Conservation (phyloP, 495 filamentous ascomycete genomes). For the Trichodelitschia bisporula region DNA sequence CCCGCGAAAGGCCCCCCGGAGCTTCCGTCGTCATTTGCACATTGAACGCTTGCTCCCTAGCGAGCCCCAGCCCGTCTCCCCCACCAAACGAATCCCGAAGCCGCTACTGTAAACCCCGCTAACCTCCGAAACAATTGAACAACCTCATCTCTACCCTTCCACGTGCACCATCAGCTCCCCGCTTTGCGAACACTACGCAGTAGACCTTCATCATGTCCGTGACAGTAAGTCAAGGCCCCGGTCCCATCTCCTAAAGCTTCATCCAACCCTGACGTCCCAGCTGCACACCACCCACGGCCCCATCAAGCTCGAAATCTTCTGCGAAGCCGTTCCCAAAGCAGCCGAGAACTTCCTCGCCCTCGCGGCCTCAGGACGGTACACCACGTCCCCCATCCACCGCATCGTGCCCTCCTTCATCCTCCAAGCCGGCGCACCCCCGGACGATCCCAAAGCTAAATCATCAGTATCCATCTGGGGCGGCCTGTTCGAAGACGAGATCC, state of each 20-base stretch:
- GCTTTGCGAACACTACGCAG: no score
- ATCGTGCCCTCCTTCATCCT: slow-evolving; percentile 74
- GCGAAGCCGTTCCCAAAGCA: slow-evolving; percentile 79
- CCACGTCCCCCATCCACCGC: slow-evolving; percentile 76
- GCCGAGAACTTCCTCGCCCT: slow-evolving; percentile 94
- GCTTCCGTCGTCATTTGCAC: no score
- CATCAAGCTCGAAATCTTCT: slow-evolving; percentile 91
- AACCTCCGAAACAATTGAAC: no score
- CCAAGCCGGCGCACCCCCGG: slow-evolving; percentile 62
- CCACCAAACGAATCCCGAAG: no score
- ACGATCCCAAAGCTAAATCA: slow-evolving; percentile 36
- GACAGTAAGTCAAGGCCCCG: slow-evolving; percentile 14
- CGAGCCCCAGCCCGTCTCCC: no score
- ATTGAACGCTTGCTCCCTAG: no score
- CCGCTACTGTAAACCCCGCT: no score
- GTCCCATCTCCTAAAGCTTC: no score
- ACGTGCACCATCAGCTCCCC: no score
- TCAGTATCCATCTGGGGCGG: slow-evolving; percentile 56
- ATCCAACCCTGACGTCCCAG: no score
- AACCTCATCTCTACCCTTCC: no score
- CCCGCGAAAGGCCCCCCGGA: no score
- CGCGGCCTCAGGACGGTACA: slow-evolving; percentile 71
- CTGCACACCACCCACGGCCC: slow-evolving; percentile 77
- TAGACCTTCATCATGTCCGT: slow-evolving; percentile 15
- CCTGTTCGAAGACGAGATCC: slow-evolving; percentile 80